Base-by-base conservation (phyloP, 208 protist genomes). In the Wallacemonas collosoma region DNA sequence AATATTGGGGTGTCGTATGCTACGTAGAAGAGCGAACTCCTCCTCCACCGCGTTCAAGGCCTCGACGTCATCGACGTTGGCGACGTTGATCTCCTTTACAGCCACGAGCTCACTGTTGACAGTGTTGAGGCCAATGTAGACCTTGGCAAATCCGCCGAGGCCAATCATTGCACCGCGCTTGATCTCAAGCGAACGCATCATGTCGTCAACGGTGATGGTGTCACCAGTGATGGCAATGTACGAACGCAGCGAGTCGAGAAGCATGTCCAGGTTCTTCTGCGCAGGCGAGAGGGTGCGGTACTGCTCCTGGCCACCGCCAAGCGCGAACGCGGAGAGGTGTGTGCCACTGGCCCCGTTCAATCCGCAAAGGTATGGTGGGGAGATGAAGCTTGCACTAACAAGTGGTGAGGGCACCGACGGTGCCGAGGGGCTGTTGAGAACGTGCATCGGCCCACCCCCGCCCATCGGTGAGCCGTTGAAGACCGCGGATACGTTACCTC, bases 71-170 rank as follows among this genome's bases (percentile, higher is more conserved):
- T 89, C 85, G 17, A 94, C 81, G 50, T 86, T 86, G 11, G 79
- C 73, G 45, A 93, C 90, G 73, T 92, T 88, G 64, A 97, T 94
- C 64, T 95, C 89, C 53, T 97, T 97, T 50, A 97, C 91, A 35
- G 93, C 91, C n/a, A 97, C 80, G 5, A 96, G 79, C 67, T 94
- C 86, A 0, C 89, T 89, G 38, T 69, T 89, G 45, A 93, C 77
- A 5, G 89, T 92, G 78, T 97, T 90, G 4, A 97, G 71, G 6
- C 93, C 93, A 0, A 79, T 80, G 68, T 81, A 95, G 8, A 97
- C 91, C 65, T 92, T 91, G 6, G 89, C 90, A 78, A 95, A 97
- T 1, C 93, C 93, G 47, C 93, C 93, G 2, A 80, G 69, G 8
- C 91, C 93, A 70, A 97, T 91, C 41, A 96, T 48, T 35, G 78